Conservation (phyloP, 176 grass and related monocot species). For the Oryza coarctata region DNA sequence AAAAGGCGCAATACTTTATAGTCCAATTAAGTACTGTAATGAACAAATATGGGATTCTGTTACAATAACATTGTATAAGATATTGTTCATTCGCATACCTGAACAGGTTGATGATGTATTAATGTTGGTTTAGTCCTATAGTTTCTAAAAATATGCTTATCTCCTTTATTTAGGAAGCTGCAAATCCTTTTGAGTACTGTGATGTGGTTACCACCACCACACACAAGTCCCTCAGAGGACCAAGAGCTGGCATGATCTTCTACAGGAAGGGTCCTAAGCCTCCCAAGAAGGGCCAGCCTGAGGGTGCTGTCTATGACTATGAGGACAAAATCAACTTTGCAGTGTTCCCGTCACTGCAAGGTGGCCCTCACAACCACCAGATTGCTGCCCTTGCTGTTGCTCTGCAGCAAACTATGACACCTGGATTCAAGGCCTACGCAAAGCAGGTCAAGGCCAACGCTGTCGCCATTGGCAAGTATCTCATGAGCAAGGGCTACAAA, state of each 20-base stretch:
- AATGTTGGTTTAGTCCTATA: neutral
- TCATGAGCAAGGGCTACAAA: conserved; percentile 99
- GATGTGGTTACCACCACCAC: conserved; percentile 97
- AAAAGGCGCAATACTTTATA: neutral
- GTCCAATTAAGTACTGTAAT: neutral
- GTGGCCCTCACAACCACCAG: conserved; percentile 98
- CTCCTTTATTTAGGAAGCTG: conserved; percentile 63
- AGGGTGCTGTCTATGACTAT: conserved; percentile 84
- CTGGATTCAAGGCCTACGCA: conserved; percentile 91
- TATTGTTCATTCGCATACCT: neutral
- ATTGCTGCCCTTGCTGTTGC: conserved; percentile 93
- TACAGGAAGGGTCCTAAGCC: conserved; percentile 97
- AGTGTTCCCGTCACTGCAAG: conserved; percentile 98
- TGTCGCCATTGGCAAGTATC: conserved; percentile 86
- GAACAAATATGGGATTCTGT: neutral
- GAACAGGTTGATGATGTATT: neutral
- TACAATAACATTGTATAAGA: neutral
- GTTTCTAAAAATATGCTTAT: neutral
- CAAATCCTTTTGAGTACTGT: conserved; percentile 91
- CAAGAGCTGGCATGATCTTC: conserved; percentile 98
- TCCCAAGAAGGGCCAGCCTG: conserved; percentile 96
- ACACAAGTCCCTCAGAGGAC: conserved; percentile 89
- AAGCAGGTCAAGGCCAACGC: conserved; percentile 96
- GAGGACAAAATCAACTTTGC: conserved; percentile 96
- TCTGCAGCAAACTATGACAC: conserved; percentile 71